phyloP scores from a whole-genome alignment of 768 basidiomycete genomes.

The Pisolithus tinctorius region DNA sequence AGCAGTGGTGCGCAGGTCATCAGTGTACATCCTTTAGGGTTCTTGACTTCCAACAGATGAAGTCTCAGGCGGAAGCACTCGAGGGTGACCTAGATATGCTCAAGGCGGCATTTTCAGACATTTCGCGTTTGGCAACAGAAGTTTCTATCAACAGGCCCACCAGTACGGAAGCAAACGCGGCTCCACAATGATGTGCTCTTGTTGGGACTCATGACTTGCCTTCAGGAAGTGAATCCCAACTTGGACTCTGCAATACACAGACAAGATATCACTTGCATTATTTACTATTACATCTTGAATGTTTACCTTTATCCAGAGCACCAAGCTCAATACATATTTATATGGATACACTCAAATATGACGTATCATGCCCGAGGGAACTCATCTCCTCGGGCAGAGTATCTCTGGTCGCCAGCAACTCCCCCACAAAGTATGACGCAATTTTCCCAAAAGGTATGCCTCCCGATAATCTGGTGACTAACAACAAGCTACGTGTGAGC shows the following conservation, averaged over 20 bases:
- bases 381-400: conserved; percentile 22
- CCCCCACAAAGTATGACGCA: conserved; percentile 35
- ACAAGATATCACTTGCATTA: not conserved
- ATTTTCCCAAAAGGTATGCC: conserved; percentile 21
- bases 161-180: not conserved
- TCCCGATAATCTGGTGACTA: conserved; percentile 25
- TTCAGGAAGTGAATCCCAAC: not conserved
- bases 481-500: conserved; percentile 25
- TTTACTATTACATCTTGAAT: not conserved
- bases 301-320: conserved; percentile 3
- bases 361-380: not conserved
- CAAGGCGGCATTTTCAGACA: conserved; percentile 77
- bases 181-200: not conserved
- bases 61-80: conserved; percentile 76
- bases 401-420: conserved; percentile 39
- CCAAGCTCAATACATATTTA: conserved; percentile 10
- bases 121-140: conserved; percentile 70
- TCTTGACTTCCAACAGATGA: conserved; percentile 57
- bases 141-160: conserved; percentile 42
- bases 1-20: conserved; percentile 49
- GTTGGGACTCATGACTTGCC: not conserved
- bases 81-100: conserved; percentile 81
- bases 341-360: conserved; percentile 4
- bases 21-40: conserved; percentile 1
- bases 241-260: not conserved